Conservation (phyloP, 1,284 basidiomycete species). For the Ganoderma lucidum region DNA sequence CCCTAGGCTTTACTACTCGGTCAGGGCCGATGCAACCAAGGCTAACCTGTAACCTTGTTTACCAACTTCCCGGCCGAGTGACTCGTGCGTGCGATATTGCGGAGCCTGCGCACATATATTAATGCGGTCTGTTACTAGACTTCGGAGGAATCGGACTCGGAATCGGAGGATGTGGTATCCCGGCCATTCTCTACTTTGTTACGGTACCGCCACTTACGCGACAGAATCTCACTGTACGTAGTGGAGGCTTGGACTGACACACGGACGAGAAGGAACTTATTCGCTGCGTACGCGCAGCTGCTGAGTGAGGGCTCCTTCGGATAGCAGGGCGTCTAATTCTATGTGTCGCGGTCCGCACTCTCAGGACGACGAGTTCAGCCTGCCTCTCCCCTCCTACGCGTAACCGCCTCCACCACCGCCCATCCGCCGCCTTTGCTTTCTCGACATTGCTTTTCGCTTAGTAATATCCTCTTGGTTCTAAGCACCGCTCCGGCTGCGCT, state of each 20-base stretch:
- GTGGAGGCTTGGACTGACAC: no score
- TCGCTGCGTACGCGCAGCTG: no score
- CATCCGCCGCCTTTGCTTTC: neutral
- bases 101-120: neutral
- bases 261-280: no score
- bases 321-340: no score
- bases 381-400: neutral
- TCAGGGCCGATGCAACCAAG: constrained; percentile 13
- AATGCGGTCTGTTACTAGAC: no score
- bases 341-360: neutral
- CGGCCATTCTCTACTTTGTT: no score
- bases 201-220: no score
- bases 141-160: no score
- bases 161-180: no score
- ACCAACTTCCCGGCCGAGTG: neutral
- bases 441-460: neutral
- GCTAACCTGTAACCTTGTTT: constrained; percentile 24
- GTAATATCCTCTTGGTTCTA: constrained; percentile 2
- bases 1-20: constrained; percentile 46
- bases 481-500: constrained; percentile 16
- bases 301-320: no score
- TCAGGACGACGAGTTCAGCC: neutral
- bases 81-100: neutral
- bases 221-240: no score
- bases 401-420: constrained; percentile 5